Percentiles rank a stretch among this genome's conserved stretches.
Evolutionary conservation across 2,329 filamentous ascomycete species (phyloP).

Genomic region (Exophiala spinifera): DNA sequence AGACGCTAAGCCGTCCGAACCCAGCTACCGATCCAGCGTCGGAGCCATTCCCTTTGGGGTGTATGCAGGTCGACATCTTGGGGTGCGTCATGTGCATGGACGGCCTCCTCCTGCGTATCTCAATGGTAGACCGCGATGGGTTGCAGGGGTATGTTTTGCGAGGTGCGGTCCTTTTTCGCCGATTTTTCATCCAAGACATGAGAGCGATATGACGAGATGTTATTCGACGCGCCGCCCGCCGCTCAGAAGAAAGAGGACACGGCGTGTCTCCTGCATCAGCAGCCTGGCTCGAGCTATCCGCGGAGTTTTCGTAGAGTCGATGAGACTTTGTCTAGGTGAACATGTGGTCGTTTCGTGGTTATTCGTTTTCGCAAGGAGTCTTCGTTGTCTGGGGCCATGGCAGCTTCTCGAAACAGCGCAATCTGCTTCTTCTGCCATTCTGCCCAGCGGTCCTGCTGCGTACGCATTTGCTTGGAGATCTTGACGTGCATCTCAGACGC

Average conservation of each 20-base stretch:
- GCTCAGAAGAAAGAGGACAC: background rate
- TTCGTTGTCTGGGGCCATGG: constrained; percentile 3
- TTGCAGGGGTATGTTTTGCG: too few relatives aligned
- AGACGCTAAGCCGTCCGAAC: background rate
- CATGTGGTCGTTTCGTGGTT: constrained; percentile 20
- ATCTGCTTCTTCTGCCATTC: constrained; percentile 23
- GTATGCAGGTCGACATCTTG: background rate
- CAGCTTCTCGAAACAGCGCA: constrained; percentile 12
- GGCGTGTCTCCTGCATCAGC: too few relatives aligned
- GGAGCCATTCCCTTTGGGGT: background rate
- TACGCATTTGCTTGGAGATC: constrained; percentile 21
- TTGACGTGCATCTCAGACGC: constrained; percentile 19
- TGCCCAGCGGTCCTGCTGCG: constrained; percentile 20
- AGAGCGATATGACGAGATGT: too few relatives aligned
- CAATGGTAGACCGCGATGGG: too few relatives aligned
- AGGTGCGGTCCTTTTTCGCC: too few relatives aligned
- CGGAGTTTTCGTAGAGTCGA: constrained; percentile 15
- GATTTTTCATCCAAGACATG: too few relatives aligned
- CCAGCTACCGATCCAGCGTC: background rate
- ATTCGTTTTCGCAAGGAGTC: constrained; percentile 7
- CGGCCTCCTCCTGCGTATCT: too few relatives aligned
- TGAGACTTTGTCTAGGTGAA: constrained; percentile 19
- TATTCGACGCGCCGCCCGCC: background rate
- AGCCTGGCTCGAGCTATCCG: constrained; percentile 5
- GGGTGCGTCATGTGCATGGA: background rate